Evolutionary conservation across 164 flowering plant species (phyloP).

Genomic region (Macadamia tetraphylla): DNA sequence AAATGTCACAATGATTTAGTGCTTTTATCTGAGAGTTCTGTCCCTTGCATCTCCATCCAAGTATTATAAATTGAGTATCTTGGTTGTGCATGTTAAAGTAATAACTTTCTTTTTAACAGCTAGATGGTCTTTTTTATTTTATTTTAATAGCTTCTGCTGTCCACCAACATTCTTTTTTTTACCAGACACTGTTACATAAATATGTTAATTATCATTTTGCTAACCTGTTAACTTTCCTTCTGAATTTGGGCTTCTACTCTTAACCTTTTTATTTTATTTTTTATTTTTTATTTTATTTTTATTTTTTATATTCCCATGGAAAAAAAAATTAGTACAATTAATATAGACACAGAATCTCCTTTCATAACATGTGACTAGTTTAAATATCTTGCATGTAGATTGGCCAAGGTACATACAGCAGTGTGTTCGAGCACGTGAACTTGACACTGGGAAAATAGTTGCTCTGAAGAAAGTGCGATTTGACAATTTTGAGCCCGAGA

Average conservation of each 20-base stretch:
- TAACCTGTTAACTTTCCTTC: too few relatives aligned
- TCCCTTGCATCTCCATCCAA: too few relatives aligned
- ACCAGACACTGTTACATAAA: too few relatives aligned
- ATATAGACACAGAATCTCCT: background rate
- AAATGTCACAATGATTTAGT: too few relatives aligned
- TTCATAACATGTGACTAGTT: conserved; percentile 1
- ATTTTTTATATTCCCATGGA: background rate
- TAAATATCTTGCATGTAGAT: conserved; percentile 37
- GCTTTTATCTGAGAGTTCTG: too few relatives aligned
- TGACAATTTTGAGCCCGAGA: conserved; percentile 82
- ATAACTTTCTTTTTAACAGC: too few relatives aligned
- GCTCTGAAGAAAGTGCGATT: conserved; percentile 87
- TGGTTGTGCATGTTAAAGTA: too few relatives aligned
- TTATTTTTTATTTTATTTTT: background rate
- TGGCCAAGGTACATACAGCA: conserved; percentile 97
- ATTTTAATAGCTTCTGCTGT: too few relatives aligned
- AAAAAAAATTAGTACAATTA: background rate
- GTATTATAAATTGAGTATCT: too few relatives aligned
- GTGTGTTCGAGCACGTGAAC: conserved; percentile 77
- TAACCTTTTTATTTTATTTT: background rate
- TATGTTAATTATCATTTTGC: too few relatives aligned
- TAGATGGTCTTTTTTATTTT: too few relatives aligned
- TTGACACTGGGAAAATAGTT: conserved; percentile 61
- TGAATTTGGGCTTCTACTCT: background rate
- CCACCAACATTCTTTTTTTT: too few relatives aligned